These are phyloP conservation scores for Blastobotrys arbuscula DNA, from an alignment of 1,139 yeast genomes.

Conservation along the genomic window DNA sequence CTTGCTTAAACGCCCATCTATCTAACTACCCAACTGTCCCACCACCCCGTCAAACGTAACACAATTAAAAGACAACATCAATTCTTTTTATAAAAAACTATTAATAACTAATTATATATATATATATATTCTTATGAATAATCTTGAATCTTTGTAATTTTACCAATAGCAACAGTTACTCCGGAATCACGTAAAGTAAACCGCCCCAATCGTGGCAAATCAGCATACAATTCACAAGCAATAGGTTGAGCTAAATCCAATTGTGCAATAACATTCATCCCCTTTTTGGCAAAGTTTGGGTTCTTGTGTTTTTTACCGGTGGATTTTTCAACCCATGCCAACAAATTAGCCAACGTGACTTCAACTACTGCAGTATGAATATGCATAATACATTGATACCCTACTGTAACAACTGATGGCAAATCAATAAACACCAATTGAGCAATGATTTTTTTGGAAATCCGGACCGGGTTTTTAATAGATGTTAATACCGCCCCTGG, in stretches of 20 bases:
- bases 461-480: conserved; percentile 79
- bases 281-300: conserved; percentile 77
- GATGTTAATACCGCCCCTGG: conserved; percentile 90
- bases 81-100: too few relatives aligned
- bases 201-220: conserved; percentile 94
- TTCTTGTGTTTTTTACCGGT: conserved; percentile 57
- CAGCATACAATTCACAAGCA: conserved; percentile 87
- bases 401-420: conserved; percentile 87
- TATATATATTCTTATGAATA: conserved; percentile 1
- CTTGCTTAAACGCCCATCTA: too few relatives aligned
- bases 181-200: conserved; percentile 95
- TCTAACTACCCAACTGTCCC: too few relatives aligned
- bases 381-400: conserved; percentile 97
- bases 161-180: conserved; percentile 96
- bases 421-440: conserved; percentile 96
- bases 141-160: conserved; percentile 47
- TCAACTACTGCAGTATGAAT: conserved; percentile 98
- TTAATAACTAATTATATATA: too few relatives aligned
- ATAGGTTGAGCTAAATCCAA: conserved; percentile 80
- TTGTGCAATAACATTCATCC: conserved; percentile 95
- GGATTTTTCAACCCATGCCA: conserved; percentile 93
- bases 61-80: too few relatives aligned
- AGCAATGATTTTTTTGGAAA: conserved; percentile 88
- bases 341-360: conserved; percentile 70
- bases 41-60: too few relatives aligned